These are phyloP conservation scores for Kluyveromyces wickerhamii DNA, from an alignment of 805 yeast species.

Conservation along the genomic window DNA sequence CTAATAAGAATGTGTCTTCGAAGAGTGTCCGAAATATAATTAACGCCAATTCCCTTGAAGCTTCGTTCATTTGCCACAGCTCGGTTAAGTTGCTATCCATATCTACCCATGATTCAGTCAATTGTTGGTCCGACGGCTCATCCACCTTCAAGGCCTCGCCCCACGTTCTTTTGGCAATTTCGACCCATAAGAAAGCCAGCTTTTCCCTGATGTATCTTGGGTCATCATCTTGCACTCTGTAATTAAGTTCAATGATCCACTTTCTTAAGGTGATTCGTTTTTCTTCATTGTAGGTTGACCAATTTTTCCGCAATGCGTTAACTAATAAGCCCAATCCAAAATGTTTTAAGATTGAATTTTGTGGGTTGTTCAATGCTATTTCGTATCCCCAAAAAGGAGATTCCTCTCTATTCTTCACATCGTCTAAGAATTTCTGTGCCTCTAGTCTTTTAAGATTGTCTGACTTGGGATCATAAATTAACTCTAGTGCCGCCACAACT, in stretches of 20 bases:
- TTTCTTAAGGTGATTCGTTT: slow-evolving; percentile 62
- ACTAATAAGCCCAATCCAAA: slow-evolving; percentile 80
- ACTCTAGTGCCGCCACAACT: slow-evolving; percentile 68
- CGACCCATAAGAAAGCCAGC: slow-evolving; percentile 84
- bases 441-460: slow-evolving; percentile 48
- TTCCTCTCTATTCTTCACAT: slow-evolving; percentile 67
- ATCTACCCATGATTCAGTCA: slow-evolving; percentile 66
- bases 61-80: slow-evolving; percentile 60
- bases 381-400: slow-evolving; percentile 92
- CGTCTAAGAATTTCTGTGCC: slow-evolving; percentile 63
- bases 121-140: slow-evolving; percentile 33
- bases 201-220: slow-evolving; percentile 90
- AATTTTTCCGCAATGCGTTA: slow-evolving; percentile 51
- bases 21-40: slow-evolving; percentile 78
- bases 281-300: slow-evolving; percentile 47
- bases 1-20: slow-evolving; percentile 87
- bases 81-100: slow-evolving; percentile 75
- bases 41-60: slow-evolving; percentile 67
- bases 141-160: slow-evolving; percentile 52
- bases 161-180: slow-evolving; percentile 86
- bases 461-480: slow-evolving; percentile 61
- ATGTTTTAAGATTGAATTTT: slow-evolving; percentile 72
- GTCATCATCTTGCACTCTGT: slow-evolving; percentile 50
- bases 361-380: slow-evolving; percentile 55
- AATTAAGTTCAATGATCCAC: slow-evolving; percentile 79